Evolutionary conservation across 2,329 filamentous ascomycete species (phyloP).

Genomic region (Claviceps sp.): DNA sequence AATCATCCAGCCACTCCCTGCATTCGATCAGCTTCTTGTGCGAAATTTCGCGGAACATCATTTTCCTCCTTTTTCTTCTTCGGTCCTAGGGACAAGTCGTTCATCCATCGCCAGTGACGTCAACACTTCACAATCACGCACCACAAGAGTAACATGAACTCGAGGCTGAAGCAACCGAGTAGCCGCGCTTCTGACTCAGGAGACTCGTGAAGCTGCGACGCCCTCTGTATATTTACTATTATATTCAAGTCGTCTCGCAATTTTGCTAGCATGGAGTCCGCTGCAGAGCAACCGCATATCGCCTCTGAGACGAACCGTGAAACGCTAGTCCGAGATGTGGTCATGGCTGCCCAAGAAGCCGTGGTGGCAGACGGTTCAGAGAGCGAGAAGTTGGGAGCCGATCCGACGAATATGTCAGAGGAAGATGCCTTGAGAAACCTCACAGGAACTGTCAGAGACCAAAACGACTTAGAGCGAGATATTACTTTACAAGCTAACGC

Average conservation of each 20-base stretch:
- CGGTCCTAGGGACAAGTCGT: background rate
- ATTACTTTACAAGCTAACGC: slow-evolving; percentile 53
- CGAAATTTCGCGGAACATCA: background rate
- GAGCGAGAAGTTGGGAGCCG: slow-evolving; percentile 8
- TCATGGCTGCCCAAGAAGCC: slow-evolving; percentile 17
- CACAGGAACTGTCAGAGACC: slow-evolving; percentile 61
- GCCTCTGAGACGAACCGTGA: slow-evolving; percentile 13
- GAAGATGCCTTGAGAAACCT: slow-evolving; percentile 46
- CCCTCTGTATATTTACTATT: background rate
- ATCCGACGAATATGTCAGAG: slow-evolving; percentile 34
- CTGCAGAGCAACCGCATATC: slow-evolving; percentile 9
- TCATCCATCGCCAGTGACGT: background rate
- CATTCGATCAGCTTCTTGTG: too few relatives aligned
- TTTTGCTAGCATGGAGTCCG: slow-evolving; percentile 14
- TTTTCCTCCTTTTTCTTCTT: background rate
- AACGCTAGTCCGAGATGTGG: slow-evolving; percentile 16
- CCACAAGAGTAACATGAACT: background rate
- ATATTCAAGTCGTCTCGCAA: background rate
- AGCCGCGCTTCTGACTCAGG: background rate
- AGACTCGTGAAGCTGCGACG: background rate
- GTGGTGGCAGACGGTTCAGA: background rate
- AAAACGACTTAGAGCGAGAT: slow-evolving; percentile 82
- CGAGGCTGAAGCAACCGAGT: background rate
- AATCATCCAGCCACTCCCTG: background rate
- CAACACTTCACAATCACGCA: background rate